Evolutionary conservation across 2,329 filamentous ascomycete genomes (phyloP), one percentile per base, ranked within the genome.

Genomic region (Claviceps pazoutovae): DNA sequence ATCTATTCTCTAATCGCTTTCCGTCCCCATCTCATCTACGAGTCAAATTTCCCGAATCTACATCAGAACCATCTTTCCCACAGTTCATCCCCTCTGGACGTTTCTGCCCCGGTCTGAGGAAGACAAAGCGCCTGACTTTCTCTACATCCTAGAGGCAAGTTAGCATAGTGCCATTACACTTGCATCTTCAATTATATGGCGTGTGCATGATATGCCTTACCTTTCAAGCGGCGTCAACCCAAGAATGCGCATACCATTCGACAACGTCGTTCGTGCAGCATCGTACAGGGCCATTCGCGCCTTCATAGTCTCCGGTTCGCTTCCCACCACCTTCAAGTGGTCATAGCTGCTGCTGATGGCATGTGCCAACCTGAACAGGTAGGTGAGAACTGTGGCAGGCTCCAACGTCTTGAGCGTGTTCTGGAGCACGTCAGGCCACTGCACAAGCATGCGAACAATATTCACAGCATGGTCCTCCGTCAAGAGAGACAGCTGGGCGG

Each of bases 321-420:
- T 86, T 51, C 86, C 86, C n/a, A 94, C 80, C 51, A 93, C 86
- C 62, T 86, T 80, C 55, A 94, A 73, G 54, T 87, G 82, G 61
- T 90, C 86, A 68, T 94, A 94, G 65, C 84, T 88, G 51, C 79
- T 83, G 70, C 83, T 88, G 51, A 94, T 68, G 26, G 80, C 74
- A 67, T 94, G 88, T 3, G 86, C 87, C 82, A 94, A 86, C 76
- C 86, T 88, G 75, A 91, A 93, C 45, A 93, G 74, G 65, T 91
- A 69, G n/a, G 68, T 71, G 56, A 71, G 64, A 52, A 68, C 65
- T 7, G 69, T 71, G 11, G 74, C 76, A 19, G 87, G 87, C 68
- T 94, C 89, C 21, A 89, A 76, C 0, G 87, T 94, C 74, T 86
- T 87, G 60, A 93, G 73, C 0, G 88, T 90, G 68, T 91, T 91